Percentiles rank a stretch among this genome's conserved stretches.
These are phyloP conservation scores for Trypanosoma mega DNA, from an alignment of 208 protist species.

Conservation along the genomic window DNA sequence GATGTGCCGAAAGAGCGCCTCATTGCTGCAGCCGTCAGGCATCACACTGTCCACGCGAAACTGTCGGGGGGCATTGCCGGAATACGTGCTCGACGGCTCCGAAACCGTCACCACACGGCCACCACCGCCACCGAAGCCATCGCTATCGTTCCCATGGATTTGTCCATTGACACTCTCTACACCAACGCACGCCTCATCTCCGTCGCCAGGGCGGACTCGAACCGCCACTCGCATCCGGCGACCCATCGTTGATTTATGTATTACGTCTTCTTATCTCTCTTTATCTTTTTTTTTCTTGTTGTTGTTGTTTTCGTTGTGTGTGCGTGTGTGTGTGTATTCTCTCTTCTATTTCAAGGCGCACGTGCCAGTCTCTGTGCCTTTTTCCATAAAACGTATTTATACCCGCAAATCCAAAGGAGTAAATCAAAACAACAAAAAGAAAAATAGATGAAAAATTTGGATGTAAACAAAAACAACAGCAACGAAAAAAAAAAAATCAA, in stretches of 20 bases:
- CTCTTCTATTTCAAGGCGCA: no score
- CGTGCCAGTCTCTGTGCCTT: no score
- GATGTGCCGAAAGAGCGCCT: conserved; percentile 62
- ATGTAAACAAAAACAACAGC: conserved; percentile 9
- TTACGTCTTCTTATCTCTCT: no score
- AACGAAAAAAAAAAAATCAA: conserved; percentile 16
- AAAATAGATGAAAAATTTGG: neutral
- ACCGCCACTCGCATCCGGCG: conserved; percentile 71
- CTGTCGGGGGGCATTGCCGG: conserved; percentile 7
- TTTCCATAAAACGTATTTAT: no score
- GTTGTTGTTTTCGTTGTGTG: no score
- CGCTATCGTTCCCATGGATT: no score
- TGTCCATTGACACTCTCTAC: conserved; percentile 23
- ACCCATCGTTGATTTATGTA: conserved; percentile 31
- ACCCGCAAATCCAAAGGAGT: no score
- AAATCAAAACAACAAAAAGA: conserved; percentile 6
- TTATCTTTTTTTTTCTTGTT: no score
- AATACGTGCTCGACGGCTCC: conserved; percentile 15
- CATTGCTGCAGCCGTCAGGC: conserved; percentile 41
- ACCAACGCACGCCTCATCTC: conserved; percentile 35
- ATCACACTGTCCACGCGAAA: conserved; percentile 42
- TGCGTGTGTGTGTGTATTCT: no score
- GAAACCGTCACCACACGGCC: conserved; percentile 11
- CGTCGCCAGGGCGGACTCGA: conserved; percentile 46
- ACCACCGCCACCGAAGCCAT: no score